Evolutionary conservation across 805 yeast genomes (phyloP).

Genomic region (Wickerhamiella brachini): DNA sequence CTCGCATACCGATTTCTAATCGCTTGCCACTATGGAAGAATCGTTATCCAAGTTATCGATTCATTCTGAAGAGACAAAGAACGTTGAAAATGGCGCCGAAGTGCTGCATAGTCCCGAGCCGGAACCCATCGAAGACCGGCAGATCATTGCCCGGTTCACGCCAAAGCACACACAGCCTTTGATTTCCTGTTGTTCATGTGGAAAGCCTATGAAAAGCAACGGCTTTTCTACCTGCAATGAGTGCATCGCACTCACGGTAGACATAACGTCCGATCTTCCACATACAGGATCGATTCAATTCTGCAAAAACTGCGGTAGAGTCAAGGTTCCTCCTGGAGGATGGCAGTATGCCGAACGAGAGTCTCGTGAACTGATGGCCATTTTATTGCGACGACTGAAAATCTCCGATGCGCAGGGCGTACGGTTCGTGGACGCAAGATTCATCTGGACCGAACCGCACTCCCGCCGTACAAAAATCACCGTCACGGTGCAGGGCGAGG

Average conservation of each 20-base stretch:
- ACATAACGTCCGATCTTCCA: constrained; percentile 81
- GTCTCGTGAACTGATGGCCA: constrained; percentile 73
- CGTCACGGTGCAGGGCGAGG: constrained; percentile 93
- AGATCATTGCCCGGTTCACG: constrained; percentile 17
- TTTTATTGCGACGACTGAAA: constrained; percentile 72
- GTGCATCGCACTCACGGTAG: constrained; percentile 82
- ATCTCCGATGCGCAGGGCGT: constrained; percentile 61
- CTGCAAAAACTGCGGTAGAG: constrained; percentile 89
- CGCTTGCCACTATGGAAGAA: constrained; percentile 4
- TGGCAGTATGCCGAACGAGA: constrained; percentile 87
- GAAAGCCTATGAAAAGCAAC: constrained; percentile 89
- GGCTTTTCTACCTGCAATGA: constrained; percentile 92
- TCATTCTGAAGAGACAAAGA: background rate
- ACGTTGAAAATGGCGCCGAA: background rate
- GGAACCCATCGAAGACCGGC: constrained; percentile 2
- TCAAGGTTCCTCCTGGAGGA: constrained; percentile 69
- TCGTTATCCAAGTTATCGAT: background rate
- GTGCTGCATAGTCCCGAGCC: background rate
- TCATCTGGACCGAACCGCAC: constrained; percentile 98
- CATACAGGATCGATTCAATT: constrained; percentile 73
- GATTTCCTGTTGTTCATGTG: constrained; percentile 91
- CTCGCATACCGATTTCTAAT: background rate
- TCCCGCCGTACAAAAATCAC: constrained; percentile 87
- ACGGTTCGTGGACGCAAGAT: constrained; percentile 81
- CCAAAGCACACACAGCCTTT: constrained; percentile 45